Evolutionary conservation across 805 yeast species (phyloP).

Genomic region (Myxozyma neglecta): DNA sequence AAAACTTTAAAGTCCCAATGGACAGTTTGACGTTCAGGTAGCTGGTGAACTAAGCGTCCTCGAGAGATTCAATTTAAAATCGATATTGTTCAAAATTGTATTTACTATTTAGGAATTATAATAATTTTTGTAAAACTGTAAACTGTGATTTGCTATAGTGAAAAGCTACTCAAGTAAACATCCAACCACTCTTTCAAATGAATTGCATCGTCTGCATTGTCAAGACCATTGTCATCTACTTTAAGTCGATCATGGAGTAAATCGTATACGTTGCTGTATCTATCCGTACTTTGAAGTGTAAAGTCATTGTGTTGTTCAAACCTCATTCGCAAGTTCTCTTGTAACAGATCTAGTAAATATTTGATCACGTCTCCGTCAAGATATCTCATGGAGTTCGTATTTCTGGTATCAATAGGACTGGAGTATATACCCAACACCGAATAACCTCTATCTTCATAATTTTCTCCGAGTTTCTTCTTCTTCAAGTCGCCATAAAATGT

Average conservation of each 20-base stretch:
- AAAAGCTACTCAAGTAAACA: not conserved
- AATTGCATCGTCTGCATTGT: not conserved
- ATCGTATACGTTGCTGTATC: not conserved
- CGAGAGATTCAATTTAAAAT: not conserved
- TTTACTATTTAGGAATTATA: not conserved
- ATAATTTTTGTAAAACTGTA: not conserved
- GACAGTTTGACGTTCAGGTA: not conserved
- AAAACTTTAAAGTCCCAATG: not conserved
- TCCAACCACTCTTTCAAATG: not conserved
- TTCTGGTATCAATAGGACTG: not conserved
- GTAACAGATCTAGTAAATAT: constrained; percentile 1
- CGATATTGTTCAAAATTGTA: not conserved
- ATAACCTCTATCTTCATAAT: not conserved
- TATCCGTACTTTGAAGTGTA: not conserved
- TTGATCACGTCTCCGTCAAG: constrained; percentile 14
- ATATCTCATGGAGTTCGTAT: constrained; percentile 5
- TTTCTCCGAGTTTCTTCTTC: not conserved
- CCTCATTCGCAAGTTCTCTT: not conserved
- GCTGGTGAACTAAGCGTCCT: not conserved
- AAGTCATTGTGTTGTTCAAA: not conserved
- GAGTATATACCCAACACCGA: not conserved
- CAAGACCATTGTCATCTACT: not conserved
- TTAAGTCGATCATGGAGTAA: not conserved
- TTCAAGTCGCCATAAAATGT: not conserved
- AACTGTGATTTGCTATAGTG: not conserved